Base-by-base conservation (phyloP, 768 basidiomycete genomes). In the Exidia glandulosa region DNA sequence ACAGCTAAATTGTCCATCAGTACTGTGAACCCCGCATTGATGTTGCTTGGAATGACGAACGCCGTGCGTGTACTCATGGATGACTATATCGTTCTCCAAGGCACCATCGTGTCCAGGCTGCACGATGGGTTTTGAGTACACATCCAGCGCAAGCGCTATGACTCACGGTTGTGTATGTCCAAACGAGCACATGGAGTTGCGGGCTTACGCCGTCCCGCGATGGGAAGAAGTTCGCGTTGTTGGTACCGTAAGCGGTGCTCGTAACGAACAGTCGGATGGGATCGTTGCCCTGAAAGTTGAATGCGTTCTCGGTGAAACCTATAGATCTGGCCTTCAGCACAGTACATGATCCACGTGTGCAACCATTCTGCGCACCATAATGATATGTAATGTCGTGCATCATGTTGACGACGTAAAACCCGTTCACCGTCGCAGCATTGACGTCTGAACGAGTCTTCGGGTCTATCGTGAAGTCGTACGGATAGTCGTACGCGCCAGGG, bases 211-310 rank as follows among this genome's bases (percentile, higher is more conserved):
- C 23, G 47, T n/a, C 6, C 7, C 47, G n/a, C 25, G 6, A 7
- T 9, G 9, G 9, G 7, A 6, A 27, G 25, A 54, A 54, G 27
- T 54, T 27, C 6, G 27, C 30, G 60, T 79, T 78, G 66, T 81
- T 73, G 6, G 69, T 63, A 2, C 77, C 76, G 16, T n/a, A 71
- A 70, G 3, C 72, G 69, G 58, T 79, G 77, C 66, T 84, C 81
- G 1, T 82, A 79, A 36, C 76, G 78, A 50, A 78, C 70, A 12
- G 75, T 73, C 48, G 84, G 78, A 16, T 74, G 74, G 67, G n/a
- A n/a, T 85, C 82, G 54, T 71, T 72, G 3, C 73, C 81, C 69
- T 85, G 83, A 75, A 85, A 85, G 68, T 85, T 86, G 67, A 80
- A 83, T 10, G 76, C 72, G 7, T 62, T 61, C 69, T 84, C 82